Evolutionary conservation across 2,329 filamentous ascomycete species (phyloP).

Genomic region (Orbilia quercus): DNA sequence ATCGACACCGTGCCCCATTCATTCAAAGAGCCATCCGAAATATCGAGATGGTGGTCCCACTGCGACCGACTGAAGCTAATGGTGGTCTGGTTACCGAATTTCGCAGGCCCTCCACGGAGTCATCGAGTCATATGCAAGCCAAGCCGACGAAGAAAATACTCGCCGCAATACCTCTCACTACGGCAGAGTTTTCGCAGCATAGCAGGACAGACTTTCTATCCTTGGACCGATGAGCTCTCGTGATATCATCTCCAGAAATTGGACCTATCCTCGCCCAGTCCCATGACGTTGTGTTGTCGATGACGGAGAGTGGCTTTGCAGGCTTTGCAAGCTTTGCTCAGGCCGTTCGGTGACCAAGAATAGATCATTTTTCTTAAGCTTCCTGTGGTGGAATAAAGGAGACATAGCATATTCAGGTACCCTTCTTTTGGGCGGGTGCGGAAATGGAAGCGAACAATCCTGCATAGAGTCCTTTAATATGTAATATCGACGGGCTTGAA

Average conservation of each 20-base stretch:
- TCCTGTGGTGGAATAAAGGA: neutral
- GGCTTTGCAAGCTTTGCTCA: slow-evolving; percentile 37
- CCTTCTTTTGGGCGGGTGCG: slow-evolving; percentile 45
- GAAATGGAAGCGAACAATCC: slow-evolving; percentile 39
- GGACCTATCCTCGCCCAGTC: slow-evolving; percentile 13
- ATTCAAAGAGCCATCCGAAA: slow-evolving; percentile 11
- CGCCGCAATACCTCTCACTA: neutral
- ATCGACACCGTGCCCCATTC: slow-evolving; percentile 6
- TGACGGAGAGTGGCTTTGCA: slow-evolving; percentile 48
- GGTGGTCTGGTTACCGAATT: neutral
- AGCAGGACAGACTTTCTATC: slow-evolving; percentile 7
- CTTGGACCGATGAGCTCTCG: slow-evolving; percentile 39
- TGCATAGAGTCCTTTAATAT: slow-evolving; percentile 32
- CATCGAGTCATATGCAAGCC: slow-evolving; percentile 45
- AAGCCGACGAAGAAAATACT: neutral
- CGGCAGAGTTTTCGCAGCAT: neutral
- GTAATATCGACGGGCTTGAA: slow-evolving; percentile 11
- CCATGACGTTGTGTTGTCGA: slow-evolving; percentile 55
- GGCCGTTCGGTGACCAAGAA: slow-evolving; percentile 21
- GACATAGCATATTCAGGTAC: slow-evolving; percentile 16
- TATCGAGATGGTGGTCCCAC: neutral
- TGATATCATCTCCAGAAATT: slow-evolving; percentile 46
- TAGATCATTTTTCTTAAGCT: neutral
- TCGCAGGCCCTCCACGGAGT: slow-evolving; percentile 25
- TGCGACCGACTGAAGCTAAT: neutral